phyloP scores from a whole-genome alignment of 2,329 filamentous ascomycete species.

The Alternaria burnsii region DNA sequence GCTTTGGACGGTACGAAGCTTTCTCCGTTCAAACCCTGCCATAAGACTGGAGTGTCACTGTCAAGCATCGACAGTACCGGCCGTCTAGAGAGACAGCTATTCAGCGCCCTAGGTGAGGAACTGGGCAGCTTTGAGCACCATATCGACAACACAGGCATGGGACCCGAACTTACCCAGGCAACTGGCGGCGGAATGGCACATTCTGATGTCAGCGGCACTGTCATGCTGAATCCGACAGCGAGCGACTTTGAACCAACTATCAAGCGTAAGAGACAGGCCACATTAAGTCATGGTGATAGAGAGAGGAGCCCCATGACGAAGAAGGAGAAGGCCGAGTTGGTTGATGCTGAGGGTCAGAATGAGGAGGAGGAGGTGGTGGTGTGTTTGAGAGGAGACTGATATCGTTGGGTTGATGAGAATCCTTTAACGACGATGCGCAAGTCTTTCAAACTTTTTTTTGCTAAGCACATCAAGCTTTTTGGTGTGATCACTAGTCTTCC shows the following conservation, averaged over 20 bases:
- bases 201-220: slow-evolving; percentile 8
- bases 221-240: slow-evolving; percentile 8
- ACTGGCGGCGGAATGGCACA: slow-evolving; percentile 5
- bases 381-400: slow-evolving; percentile 8
- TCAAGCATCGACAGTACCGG: slow-evolving; percentile 43
- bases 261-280: slow-evolving; percentile 43
- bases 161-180: slow-evolving; percentile 23
- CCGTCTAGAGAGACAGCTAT: slow-evolving; percentile 40
- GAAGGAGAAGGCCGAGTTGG: slow-evolving; percentile 30
- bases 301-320: slow-evolving; percentile 34
- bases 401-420: not conserved
- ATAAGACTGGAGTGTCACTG: slow-evolving; percentile 29
- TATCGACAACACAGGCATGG: slow-evolving; percentile 19
- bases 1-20: slow-evolving; percentile 13
- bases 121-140: slow-evolving; percentile 34
- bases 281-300: slow-evolving; percentile 26
- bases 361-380: not conserved
- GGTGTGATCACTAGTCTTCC: not conserved
- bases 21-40: slow-evolving; percentile 29
- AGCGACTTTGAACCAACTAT: slow-evolving; percentile 25
- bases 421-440: not conserved
- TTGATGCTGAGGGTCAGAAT: not conserved
- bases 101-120: slow-evolving; percentile 44
- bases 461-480: not conserved
- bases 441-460: not conserved